Percentiles rank a stretch among this genome's conserved stretches.
Evolutionary conservation across 352 stramenopile species (phyloP).

Genomic region (Phytophthora pinifolia): DNA sequence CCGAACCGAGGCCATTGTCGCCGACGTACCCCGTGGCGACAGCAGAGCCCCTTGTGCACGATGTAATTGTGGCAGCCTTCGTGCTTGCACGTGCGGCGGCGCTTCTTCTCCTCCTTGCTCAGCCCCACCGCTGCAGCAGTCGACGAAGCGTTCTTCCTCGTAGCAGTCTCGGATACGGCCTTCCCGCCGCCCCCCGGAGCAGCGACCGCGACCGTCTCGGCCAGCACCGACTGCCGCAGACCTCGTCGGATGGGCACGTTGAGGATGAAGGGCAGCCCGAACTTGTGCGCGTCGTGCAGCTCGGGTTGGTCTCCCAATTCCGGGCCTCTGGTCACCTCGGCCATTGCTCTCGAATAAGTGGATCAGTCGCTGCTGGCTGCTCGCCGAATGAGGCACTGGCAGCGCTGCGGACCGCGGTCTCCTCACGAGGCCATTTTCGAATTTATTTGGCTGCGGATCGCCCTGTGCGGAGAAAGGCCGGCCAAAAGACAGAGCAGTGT

Average conservation of each 20-base stretch:
- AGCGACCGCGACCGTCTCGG: constrained; percentile 2
- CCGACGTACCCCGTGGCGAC: constrained; percentile 30
- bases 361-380: too few species aligned
- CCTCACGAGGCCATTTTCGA: too few species aligned
- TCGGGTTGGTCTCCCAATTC: too few species aligned
- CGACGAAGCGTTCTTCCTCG: background rate
- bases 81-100: constrained; percentile 32
- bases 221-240: constrained; percentile 1
- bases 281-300: constrained; percentile 15
- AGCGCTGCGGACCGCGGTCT: too few species aligned
- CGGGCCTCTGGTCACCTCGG: too few species aligned
- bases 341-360: too few species aligned
- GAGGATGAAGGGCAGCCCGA: constrained; percentile 29
- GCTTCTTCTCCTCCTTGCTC: constrained; percentile 30
- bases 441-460: too few species aligned
- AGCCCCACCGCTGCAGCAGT: background rate
- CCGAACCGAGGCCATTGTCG: too few species aligned
- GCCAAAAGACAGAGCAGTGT: too few species aligned
- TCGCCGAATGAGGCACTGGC: too few species aligned
- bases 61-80: constrained; percentile 46
- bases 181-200: background rate
- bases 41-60: constrained; percentile 41
- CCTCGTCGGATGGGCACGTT: constrained; percentile 10
- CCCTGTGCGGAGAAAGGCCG: too few species aligned
- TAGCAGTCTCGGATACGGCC: background rate